phyloP scores from a whole-genome alignment of 331 rosid species.

The Pyracantha coccinea region DNA sequence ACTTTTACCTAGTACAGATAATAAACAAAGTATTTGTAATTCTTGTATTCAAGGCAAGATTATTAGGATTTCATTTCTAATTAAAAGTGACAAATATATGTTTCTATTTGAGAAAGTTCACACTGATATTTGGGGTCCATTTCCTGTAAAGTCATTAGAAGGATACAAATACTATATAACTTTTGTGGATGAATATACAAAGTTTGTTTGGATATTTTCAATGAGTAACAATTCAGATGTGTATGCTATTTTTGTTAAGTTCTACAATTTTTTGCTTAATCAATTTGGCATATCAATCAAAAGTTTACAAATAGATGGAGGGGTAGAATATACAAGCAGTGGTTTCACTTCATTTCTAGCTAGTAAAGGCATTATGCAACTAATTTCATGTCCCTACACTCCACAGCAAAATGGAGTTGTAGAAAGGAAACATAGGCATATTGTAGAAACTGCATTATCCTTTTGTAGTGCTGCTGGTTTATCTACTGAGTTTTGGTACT shows the following conservation, averaged over 20 bases:
- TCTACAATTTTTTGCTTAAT: no score
- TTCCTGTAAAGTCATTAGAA: not conserved
- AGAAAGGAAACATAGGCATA: not conserved
- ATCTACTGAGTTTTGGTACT: not conserved
- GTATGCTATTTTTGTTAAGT: not conserved
- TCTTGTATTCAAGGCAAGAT: not conserved
- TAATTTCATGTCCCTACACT: not conserved
- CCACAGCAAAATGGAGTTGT: not conserved
- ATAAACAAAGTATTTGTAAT: no score
- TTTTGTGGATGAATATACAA: not conserved
- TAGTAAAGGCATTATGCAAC: not conserved
- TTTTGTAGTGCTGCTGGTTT: not conserved
- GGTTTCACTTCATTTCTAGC: not conserved
- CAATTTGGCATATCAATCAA: not conserved
- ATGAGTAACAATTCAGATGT: not conserved
- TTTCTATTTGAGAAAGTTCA: not conserved
- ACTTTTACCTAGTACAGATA: not conserved
- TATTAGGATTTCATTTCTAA: not conserved
- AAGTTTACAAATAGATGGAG: not conserved
- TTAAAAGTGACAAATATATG: not conserved
- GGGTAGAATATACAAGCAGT: not conserved
- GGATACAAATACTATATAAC: not conserved
- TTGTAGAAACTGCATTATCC: not conserved
- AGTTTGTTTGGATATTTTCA: not conserved
- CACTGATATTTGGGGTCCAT: not conserved